Conservation (phyloP, 768 basidiomycete genomes). For the Boletus sp. region DNA sequence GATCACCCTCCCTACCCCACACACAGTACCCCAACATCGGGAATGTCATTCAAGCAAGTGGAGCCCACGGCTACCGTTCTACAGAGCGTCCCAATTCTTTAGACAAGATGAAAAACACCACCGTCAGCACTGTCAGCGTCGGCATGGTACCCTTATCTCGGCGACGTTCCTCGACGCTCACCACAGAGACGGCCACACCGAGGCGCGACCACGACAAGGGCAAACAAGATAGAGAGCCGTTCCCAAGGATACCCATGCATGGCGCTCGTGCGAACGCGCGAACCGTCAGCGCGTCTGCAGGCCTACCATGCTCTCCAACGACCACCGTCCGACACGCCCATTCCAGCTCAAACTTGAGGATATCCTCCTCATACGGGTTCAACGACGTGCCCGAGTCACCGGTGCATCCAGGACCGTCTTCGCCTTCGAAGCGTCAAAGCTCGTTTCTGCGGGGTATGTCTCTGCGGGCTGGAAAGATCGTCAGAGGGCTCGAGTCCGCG, state of each 20-base stretch:
- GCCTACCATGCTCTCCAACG: neutral
- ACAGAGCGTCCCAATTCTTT: neutral
- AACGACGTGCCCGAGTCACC: slow-evolving; percentile 11
- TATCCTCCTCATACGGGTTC: slow-evolving; percentile 8
- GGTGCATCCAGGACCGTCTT: slow-evolving; percentile 5
- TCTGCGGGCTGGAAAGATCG: slow-evolving; percentile 35
- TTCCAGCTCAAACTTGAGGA: slow-evolving; percentile 29
- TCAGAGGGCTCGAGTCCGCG: slow-evolving; percentile 38
- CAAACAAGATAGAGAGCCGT: neutral
- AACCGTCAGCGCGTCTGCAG: neutral
- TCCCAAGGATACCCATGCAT: neutral
- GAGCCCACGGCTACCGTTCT: neutral
- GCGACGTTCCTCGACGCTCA: slow-evolving; percentile 29
- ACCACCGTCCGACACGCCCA: slow-evolving; percentile 18
- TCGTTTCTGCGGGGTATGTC: slow-evolving; percentile 35
- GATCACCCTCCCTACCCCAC: slow-evolving; percentile 10
- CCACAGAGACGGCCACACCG: slow-evolving; percentile 2
- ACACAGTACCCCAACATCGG: slow-evolving; percentile 23
- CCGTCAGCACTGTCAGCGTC: slow-evolving; percentile 27
- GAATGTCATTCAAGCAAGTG: slow-evolving; percentile 15
- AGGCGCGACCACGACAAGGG: slow-evolving; percentile 9
- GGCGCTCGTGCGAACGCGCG: neutral
- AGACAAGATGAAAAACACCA: slow-evolving; percentile 7
- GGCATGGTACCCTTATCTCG: slow-evolving; percentile 11
- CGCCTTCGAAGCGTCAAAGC: slow-evolving; percentile 26